Evolutionary conservation across 2,329 filamentous ascomycete species (phyloP), one percentile per base, ranked within the genome.

Genomic region (Chaetomiaceae sp.): DNA sequence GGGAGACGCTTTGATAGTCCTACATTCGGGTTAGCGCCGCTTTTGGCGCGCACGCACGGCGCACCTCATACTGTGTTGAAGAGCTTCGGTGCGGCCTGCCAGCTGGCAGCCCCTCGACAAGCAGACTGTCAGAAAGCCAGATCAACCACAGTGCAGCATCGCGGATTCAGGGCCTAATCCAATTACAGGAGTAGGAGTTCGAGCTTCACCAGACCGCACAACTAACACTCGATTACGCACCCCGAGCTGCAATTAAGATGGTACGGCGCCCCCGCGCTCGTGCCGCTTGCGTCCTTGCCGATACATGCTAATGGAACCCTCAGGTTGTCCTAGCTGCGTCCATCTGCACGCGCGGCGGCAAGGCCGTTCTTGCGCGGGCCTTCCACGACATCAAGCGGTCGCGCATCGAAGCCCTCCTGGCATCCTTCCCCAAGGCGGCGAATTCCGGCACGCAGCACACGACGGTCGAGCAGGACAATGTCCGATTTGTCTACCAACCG

Each of bases 401-500:
- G 40, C 83, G 94, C 65, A 90, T 98, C 64, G 94, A 98, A 75
- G 93, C 87, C 47, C 82, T 98, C 47, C 84, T 98, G 47, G 93
- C 94, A 55, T 95, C 91, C 9, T 96, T 98, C 65, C 94, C 93
- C 46, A 98, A 98, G 73, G 86, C 97, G 48, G 90, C 93, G 62
- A 90, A 96, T 68, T 89, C 87, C 53, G 87, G 90, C 51, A 96
- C 89, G 42, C 93, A 98, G 70, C 93, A 98, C 69, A 98, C 93
- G 22, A 98, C 88, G 6, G 90, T 97, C 61, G 93, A 98, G 71
- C 90, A 97, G 71, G 94, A 98, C 74, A 97, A 95, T 73, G 93
- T 98, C 63, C 91, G 93, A 72, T 98, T 96, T 65, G 93, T 98
- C 49, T 98, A 98, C 75, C 93, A 98, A 68, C 94, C 93, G 50